Base-by-base conservation (phyloP, 768 basidiomycete species). In the Epithele typhae region DNA sequence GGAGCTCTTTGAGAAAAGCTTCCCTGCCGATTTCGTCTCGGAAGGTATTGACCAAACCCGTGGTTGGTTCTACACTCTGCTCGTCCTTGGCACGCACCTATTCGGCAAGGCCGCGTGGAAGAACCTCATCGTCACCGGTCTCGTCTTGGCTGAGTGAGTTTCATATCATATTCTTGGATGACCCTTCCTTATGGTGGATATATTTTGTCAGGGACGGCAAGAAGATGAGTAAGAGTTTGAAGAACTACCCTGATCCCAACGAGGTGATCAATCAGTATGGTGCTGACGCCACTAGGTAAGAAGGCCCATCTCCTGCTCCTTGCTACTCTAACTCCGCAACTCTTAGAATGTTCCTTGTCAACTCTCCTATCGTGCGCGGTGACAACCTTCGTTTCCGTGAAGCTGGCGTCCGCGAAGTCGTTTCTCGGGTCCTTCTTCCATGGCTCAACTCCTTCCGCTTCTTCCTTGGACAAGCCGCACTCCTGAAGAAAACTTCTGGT, bases 371-470 rank as follows among this genome's bases (percentile, higher is more conserved):
- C 55, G 95, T 98, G 21, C 87, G 96, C 23, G 96, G 90, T 11
- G 96, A 98, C 66, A 97, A 97, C 64, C 79, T 99, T 36, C 84
- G 93, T 44, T 99, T 99, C 85, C 82, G 93, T 40, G 96, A 99
- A 67, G 92, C 95, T 56, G 96, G 96, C 53, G 96, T 99, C 48
- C 87, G 91, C 54, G 95, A 98, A 57, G 93, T 98, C 55, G 76
- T 98, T 55, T 89, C 92, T 35, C 87, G 90, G n/a, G 96, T 97
- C 25, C 83, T 99, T 51, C 76, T 97, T 11, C 95, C 95, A 4
- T 98, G 96, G 93, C 79, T 98, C 63, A 99, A 98, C 65, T 90
- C 94, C 36, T 94, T 94, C 82, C 92, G 95, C 46, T 99, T 99
- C 80, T 96, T 98, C 81, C 75, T 97, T 39, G 92, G 91, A n/a